A percentile compares a stretch with the other conserved stretches of the same genome.
phyloP scores from a whole-genome alignment of 805 yeast species.

The Yueomyces sinensis region DNA sequence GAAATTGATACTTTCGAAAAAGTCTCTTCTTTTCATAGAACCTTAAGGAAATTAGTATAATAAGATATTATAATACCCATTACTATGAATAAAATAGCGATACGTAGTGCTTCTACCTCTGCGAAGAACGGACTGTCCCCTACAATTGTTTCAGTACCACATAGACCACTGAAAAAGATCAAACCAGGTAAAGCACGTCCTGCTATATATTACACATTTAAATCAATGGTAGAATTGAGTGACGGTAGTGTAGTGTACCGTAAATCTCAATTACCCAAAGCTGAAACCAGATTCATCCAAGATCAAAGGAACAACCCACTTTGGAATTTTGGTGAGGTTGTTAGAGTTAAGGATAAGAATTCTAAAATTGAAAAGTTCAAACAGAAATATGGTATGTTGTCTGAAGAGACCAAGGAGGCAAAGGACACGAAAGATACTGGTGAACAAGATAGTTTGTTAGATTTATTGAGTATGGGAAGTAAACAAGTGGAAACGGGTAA shows the following conservation, averaged over 20 bases:
- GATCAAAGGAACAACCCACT: slow-evolving; percentile 80
- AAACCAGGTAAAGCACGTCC: slow-evolving; percentile 82
- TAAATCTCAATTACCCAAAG: slow-evolving; percentile 78
- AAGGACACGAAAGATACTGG: slow-evolving; percentile 2
- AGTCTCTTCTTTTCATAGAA: no score
- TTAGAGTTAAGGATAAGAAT: slow-evolving; percentile 44
- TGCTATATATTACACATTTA: slow-evolving; percentile 82
- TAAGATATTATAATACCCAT: no score
- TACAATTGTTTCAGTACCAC: slow-evolving; percentile 14
- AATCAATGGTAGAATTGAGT: slow-evolving; percentile 76
- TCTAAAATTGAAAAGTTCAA: slow-evolving; percentile 70
- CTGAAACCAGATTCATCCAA: slow-evolving; percentile 68
- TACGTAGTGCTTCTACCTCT: slow-evolving; percentile 13
- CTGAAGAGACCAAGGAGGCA: not conserved
- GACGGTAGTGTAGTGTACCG: slow-evolving; percentile 87
- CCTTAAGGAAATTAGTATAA: no score
- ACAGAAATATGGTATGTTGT: slow-evolving; percentile 30
- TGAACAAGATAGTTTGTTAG: slow-evolving; percentile 23
- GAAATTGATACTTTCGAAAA: no score
- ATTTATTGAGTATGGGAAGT: slow-evolving; percentile 18
- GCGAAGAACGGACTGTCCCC: not conserved
- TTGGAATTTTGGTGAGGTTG: slow-evolving; percentile 76
- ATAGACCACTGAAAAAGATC: slow-evolving; percentile 57
- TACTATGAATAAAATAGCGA: no score
- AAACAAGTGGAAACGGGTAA: slow-evolving; percentile 5